phyloP scores from a whole-genome alignment of 768 basidiomycete species.

The Hypholoma sublateritium region DNA sequence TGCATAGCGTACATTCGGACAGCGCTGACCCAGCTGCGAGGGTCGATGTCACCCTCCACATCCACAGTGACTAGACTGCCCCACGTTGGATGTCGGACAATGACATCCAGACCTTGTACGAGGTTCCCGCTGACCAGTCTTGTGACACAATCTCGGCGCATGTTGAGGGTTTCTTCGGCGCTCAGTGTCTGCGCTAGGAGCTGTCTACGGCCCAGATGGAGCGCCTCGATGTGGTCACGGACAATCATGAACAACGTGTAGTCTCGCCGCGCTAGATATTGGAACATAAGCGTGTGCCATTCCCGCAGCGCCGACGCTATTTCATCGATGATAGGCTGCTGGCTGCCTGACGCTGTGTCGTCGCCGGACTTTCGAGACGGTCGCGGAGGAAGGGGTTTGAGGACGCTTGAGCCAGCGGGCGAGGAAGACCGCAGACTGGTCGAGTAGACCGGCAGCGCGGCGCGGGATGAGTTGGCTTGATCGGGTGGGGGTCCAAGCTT shows the following conservation, averaged over 20 bases:
- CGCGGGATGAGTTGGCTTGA: slow-evolving; percentile 70
- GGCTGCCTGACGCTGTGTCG: slow-evolving; percentile 81
- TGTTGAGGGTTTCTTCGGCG: slow-evolving; percentile 77
- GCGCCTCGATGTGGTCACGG: slow-evolving; percentile 83
- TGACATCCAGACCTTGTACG: slow-evolving; percentile 89
- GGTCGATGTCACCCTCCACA: slow-evolving; percentile 78
- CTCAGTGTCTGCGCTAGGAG: slow-evolving; percentile 85
- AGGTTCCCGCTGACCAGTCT: slow-evolving; percentile 88
- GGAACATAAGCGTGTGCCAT: slow-evolving; percentile 92
- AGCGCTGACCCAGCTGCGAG: slow-evolving; percentile 84
- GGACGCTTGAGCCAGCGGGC: slow-evolving; percentile 59
- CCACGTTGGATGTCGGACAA: slow-evolving; percentile 93
- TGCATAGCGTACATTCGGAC: slow-evolving; percentile 93
- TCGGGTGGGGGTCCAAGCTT: slow-evolving; percentile 74
- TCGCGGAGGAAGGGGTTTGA: slow-evolving; percentile 82
- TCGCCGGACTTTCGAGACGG: slow-evolving; percentile 95
- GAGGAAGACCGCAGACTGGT: slow-evolving; percentile 75
- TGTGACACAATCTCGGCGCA: slow-evolving; percentile 85
- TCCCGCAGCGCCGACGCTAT: slow-evolving; percentile 95
- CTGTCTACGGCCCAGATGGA: slow-evolving; percentile 91
- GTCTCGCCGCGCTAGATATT: slow-evolving; percentile 85
- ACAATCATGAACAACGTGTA: slow-evolving; percentile 88
- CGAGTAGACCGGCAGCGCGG: slow-evolving; percentile 71
- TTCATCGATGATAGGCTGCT: slow-evolving; percentile 94
- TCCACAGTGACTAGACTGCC: slow-evolving; percentile 91